Evolutionary conservation across 1,139 yeast genomes (phyloP), one percentile per base, ranked within the genome.

Genomic region (Magnusiomyces paraingens): DNA sequence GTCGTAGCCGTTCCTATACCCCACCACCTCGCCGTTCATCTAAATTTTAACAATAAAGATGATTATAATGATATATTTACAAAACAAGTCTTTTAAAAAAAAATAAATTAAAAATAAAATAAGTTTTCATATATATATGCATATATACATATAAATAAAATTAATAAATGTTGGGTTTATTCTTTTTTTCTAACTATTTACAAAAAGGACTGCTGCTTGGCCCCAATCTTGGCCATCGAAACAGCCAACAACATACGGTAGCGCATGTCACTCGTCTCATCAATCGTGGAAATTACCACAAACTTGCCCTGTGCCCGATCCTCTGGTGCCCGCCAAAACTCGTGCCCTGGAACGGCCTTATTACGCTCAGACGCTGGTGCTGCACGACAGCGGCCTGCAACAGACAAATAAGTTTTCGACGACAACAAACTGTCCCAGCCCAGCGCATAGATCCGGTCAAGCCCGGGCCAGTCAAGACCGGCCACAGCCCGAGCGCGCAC

Each of bases 381-480:
- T 21, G 50, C 52, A 1, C 56, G 49, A 26, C 52, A 47, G 4
- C 58, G 48, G 8, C 58, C 56, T 4, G 56, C 56, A 12, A 51
- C 47, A 2, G 52, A 40, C 2, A 46, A 22, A 22, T 52, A 53
- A 2, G 51, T 47, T 40, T 51, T 52, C 1, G 58, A 40, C 15
- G 53, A 49, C 12, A 49, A 39, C 20, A 55, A 35, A 44, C 54
- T 53, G 48, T 55, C 56, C 61, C 59, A 58, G n/a, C 57, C 44
- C 22, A 58, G 20, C 1, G 51, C 55, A 44, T 54, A 58, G 47
- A 58, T 54, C 38, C 54, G 22, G 32, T 41, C 17, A 18, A 58
- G 56, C 14, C 56, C 59, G 2, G 58, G 59, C 40, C 55, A 57
- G 42, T 57, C 56, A 21, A 58, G 49, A 2, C 61, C 61, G 2